These are phyloP conservation scores for Colletotrichum sp. DNA, from an alignment of 2,329 filamentous ascomycete genomes.

Conservation along the genomic window DNA sequence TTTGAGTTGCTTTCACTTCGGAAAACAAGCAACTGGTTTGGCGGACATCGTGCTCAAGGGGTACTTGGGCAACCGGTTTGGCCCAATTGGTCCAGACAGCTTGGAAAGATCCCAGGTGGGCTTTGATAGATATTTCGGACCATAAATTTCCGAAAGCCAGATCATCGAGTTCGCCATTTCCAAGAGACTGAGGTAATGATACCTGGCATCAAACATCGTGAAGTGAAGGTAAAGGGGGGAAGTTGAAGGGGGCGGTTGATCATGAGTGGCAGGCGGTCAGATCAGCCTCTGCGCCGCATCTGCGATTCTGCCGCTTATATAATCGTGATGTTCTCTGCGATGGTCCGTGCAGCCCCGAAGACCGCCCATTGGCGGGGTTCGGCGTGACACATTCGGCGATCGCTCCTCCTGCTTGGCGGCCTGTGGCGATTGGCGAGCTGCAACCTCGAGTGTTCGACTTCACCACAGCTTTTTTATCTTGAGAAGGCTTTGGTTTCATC, in stretches of 20 bases:
- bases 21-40: neutral
- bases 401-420: neutral
- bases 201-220: neutral
- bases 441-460: neutral
- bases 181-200: neutral
- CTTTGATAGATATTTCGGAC: neutral
- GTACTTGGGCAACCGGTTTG: neutral
- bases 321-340: accelerated
- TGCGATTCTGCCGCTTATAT: neutral
- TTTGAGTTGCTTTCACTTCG: neutral
- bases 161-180: neutral
- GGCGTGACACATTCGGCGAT: neutral
- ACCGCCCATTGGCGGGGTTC: neutral
- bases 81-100: neutral
- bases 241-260: neutral
- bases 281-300: too few relatives aligned
- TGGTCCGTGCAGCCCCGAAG: neutral
- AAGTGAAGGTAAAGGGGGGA: neutral
- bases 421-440: neutral
- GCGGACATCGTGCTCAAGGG: neutral
- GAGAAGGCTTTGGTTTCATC: too few relatives aligned
- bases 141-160: neutral
- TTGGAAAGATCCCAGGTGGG: neutral
- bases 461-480: neutral
- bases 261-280: neutral